phyloP scores from a whole-genome alignment of 192 early-diverging fungal species.

The Piromyces finnis region DNA sequence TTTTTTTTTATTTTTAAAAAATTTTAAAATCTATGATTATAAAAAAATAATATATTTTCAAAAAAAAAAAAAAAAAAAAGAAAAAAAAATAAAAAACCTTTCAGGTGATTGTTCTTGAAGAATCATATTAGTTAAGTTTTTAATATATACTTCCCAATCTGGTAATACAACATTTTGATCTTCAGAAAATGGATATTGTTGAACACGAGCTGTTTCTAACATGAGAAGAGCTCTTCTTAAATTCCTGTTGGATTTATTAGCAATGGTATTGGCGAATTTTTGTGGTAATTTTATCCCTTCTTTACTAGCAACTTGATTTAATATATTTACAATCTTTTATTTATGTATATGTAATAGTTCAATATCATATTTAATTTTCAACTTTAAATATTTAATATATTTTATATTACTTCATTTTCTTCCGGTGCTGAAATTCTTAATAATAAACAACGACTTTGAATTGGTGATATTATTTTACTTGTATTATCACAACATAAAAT shows the following conservation, averaged over 20 bases:
- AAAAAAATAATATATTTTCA: too few relatives aligned
- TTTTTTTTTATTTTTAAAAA: too few relatives aligned
- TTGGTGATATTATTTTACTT: constrained; percentile 78
- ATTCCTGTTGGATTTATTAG: constrained; percentile 54
- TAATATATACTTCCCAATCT: constrained; percentile 77
- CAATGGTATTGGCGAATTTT: constrained; percentile 42
- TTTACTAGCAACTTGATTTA: constrained; percentile 61
- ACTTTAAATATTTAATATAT: neutral
- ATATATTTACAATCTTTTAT: constrained; percentile 29
- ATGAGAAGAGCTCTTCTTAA: constrained; percentile 77
- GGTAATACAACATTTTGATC: constrained; percentile 41
- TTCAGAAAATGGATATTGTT: constrained; percentile 32
- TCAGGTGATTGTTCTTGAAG: constrained; percentile 59
- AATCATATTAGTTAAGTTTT: constrained; percentile 46
- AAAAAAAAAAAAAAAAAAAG: too few relatives aligned
- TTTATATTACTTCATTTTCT: constrained; percentile 38
- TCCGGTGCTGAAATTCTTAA: constrained; percentile 71
- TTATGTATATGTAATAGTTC: neutral
- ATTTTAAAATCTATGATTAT: too few relatives aligned
- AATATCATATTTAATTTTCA: too few relatives aligned
- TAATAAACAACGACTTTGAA: constrained; percentile 78
- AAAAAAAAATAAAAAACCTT: too few relatives aligned
- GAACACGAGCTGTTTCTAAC: constrained; percentile 52
- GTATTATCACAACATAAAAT: constrained; percentile 83
- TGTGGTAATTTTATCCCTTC: constrained; percentile 52